These are phyloP conservation scores for Dentipellis fragilis DNA, from an alignment of 768 basidiomycete genomes.

Conservation along the genomic window DNA sequence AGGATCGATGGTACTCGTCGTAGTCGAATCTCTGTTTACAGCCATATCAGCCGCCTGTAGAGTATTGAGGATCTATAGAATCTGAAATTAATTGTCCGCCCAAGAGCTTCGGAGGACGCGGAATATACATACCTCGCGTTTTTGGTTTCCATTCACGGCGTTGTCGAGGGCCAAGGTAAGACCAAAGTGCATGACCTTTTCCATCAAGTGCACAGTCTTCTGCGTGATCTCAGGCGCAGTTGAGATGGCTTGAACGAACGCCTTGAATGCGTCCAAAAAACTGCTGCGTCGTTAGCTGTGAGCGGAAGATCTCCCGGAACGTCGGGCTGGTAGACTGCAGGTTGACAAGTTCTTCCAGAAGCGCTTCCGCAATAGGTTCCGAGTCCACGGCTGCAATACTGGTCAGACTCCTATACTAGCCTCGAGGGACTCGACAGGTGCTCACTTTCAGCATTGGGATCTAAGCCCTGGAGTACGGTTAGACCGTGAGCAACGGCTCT, in stretches of 20 bases:
- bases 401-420: neutral
- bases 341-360: slow-evolving; percentile 61
- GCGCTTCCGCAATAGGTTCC: slow-evolving; percentile 34
- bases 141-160: slow-evolving; percentile 51
- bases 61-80: slow-evolving; percentile 45
- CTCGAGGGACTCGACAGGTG: neutral
- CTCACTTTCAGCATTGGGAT: slow-evolving; percentile 8
- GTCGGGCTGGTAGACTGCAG: slow-evolving; percentile 54
- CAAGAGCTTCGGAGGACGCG: neutral
- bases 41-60: slow-evolving; percentile 43
- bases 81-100: slow-evolving; percentile 1
- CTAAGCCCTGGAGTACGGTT: slow-evolving; percentile 14
- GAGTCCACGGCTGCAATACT: slow-evolving; percentile 4
- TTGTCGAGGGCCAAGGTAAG: slow-evolving; percentile 58
- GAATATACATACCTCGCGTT: slow-evolving; percentile 46
- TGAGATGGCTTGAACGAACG: slow-evolving; percentile 38
- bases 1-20: slow-evolving; percentile 43
- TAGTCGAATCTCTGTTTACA: slow-evolving; percentile 35
- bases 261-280: slow-evolving; percentile 56
- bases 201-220: slow-evolving; percentile 42
- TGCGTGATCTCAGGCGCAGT: slow-evolving; percentile 29
- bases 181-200: slow-evolving; percentile 65
- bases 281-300: slow-evolving; percentile 55
- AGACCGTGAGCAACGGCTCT: slow-evolving; percentile 3
- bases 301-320: slow-evolving; percentile 67